Evolutionary conservation across 2,329 filamentous ascomycete species (phyloP).

Genomic region (Elsinoe fawcettii): DNA sequence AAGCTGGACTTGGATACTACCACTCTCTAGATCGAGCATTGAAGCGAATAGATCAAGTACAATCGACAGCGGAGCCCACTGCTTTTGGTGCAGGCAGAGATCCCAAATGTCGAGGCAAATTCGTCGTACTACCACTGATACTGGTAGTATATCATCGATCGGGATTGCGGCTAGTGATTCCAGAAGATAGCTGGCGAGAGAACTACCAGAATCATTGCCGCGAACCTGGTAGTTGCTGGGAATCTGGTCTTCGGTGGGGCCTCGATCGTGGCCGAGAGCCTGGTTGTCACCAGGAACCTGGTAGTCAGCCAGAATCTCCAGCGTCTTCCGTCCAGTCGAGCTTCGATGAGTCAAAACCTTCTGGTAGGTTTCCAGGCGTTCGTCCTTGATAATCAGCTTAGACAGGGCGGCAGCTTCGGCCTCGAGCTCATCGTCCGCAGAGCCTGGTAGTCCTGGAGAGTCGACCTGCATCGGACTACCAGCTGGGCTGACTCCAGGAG

Average conservation of each 20-base stretch:
- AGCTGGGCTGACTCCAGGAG: constrained; percentile 54
- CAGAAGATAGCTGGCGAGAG: background rate
- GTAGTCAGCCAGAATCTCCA: background rate
- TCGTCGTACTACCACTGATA: constrained; percentile 55
- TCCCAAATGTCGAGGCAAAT: constrained; percentile 61
- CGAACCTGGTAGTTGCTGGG: background rate
- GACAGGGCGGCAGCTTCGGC: background rate
- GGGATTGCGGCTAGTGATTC: background rate
- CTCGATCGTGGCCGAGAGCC: no score
- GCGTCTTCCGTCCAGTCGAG: background rate
- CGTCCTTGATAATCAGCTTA: background rate
- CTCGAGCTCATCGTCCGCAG: background rate
- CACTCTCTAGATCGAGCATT: constrained; percentile 54
- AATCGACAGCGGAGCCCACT: constrained; percentile 57
- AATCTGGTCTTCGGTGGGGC: no score
- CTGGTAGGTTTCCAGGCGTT: background rate
- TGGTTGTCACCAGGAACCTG: background rate
- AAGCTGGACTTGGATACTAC: constrained; percentile 51
- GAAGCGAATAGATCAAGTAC: constrained; percentile 58
- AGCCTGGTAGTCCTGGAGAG: background rate
- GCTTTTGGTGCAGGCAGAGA: constrained; percentile 55
- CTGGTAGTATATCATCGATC: background rate
- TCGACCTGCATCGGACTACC: background rate
- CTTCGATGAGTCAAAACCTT: background rate
- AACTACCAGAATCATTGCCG: background rate